A percentile compares a stretch with the other conserved stretches of the same genome.
phyloP scores from a whole-genome alignment of 495 filamentous ascomycete species.

The Aspergillus avenaceus region DNA sequence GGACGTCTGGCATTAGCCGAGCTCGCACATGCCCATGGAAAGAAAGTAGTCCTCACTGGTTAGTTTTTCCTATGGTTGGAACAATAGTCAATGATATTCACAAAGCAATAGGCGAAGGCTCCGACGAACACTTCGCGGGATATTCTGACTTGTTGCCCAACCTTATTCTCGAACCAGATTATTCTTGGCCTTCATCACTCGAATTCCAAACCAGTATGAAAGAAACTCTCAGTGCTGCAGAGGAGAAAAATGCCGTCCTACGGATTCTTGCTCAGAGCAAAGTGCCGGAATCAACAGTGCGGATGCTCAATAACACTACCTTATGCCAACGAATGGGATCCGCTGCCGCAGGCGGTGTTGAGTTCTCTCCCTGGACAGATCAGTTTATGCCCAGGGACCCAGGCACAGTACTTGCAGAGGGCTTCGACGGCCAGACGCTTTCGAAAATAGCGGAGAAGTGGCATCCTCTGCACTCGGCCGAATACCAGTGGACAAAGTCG shows the following conservation, averaged over 20 bases:
- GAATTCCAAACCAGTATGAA: constrained; percentile 7
- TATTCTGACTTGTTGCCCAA: constrained; percentile 42
- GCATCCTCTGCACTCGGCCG: constrained; percentile 47
- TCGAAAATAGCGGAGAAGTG: constrained; percentile 33
- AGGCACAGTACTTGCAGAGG: constrained; percentile 14
- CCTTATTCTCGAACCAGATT: constrained; percentile 41
- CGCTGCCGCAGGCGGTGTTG: no score
- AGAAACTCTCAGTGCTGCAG: constrained; percentile 3
- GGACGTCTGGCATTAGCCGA: constrained; percentile 44
- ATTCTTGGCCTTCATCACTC: constrained; percentile 22
- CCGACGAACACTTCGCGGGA: constrained; percentile 51
- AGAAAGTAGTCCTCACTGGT: constrained; percentile 47
- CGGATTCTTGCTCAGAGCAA: background rate
- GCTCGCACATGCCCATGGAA: constrained; percentile 33
- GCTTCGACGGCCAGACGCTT: constrained; percentile 18
- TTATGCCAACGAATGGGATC: background rate
- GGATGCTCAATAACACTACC: constrained; percentile 12
- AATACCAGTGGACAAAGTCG: constrained; percentile 39
- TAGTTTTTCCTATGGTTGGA: background rate
- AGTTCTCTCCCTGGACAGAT: constrained; percentile 9
- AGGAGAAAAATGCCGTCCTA: background rate
- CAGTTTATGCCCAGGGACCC: background rate
- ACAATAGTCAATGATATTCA: background rate
- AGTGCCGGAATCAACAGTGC: constrained; percentile 5
- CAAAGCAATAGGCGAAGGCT: constrained; percentile 40